These are phyloP conservation scores for Rhytidhysteron rufulum DNA, from an alignment of 2,329 filamentous ascomycete species.

Conservation along the genomic window DNA sequence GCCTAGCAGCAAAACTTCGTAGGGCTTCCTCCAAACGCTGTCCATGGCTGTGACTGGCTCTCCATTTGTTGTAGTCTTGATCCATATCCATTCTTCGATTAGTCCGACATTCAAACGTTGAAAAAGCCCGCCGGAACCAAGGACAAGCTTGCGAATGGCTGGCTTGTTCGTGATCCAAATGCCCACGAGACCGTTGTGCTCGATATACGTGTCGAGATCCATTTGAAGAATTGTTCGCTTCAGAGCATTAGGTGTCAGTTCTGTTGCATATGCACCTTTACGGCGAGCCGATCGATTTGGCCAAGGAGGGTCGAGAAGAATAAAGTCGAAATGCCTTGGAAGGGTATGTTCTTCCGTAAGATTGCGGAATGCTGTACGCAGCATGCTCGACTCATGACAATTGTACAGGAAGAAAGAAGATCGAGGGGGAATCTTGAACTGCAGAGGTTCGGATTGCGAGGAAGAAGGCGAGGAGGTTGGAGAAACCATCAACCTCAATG, in stretches of 20 bases:
- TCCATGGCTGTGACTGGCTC: slow-evolving; percentile 62
- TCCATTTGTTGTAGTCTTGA: slow-evolving; percentile 65
- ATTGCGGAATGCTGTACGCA: slow-evolving; percentile 34
- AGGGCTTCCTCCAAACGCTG: slow-evolving; percentile 67
- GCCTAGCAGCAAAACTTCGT: slow-evolving; percentile 68
- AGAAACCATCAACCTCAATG: slow-evolving; percentile 23
- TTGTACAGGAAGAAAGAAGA: slow-evolving; percentile 51
- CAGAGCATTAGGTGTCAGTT: slow-evolving; percentile 46
- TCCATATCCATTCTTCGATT: slow-evolving; percentile 72
- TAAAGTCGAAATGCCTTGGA: slow-evolving; percentile 57
- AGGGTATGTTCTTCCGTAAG: slow-evolving; percentile 38
- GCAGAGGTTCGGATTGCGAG: slow-evolving; percentile 10
- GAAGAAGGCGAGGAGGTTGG: slow-evolving; percentile 6
- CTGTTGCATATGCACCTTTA: slow-evolving; percentile 49
- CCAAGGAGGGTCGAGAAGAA: slow-evolving; percentile 77
- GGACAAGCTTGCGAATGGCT: slow-evolving; percentile 50
- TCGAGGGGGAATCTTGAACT: slow-evolving; percentile 46
- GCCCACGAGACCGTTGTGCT: slow-evolving; percentile 51
- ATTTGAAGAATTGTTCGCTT: slow-evolving; percentile 36
- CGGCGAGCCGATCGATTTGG: slow-evolving; percentile 70
- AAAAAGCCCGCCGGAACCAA: slow-evolving; percentile 59
- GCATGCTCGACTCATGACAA: slow-evolving; percentile 30
- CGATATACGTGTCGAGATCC: slow-evolving; percentile 43
- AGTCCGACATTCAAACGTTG: slow-evolving; percentile 62
- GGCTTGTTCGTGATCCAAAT: slow-evolving; percentile 77